Evolutionary conservation across 352 stramenopile species (phyloP).

Genomic region (Pythium myriotylum): DNA sequence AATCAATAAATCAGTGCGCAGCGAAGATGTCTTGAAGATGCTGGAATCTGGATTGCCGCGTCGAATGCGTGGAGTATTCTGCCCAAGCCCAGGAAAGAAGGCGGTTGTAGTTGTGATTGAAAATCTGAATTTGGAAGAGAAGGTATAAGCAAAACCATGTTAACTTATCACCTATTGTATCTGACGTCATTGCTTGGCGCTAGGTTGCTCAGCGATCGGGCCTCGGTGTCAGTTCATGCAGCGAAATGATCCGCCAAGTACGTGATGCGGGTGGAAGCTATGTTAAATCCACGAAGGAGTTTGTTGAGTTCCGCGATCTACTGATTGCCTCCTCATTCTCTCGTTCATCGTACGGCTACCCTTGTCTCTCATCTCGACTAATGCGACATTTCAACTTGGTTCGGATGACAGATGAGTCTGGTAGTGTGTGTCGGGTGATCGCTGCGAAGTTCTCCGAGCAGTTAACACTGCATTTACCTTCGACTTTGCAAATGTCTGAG

Average conservation of each 20-base stretch:
- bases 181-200: too few relatives aligned
- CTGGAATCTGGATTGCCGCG: conserved; percentile 47
- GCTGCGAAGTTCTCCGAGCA: conserved; percentile 43
- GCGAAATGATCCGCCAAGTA: conserved; percentile 66
- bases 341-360: conserved; percentile 44
- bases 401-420: conserved; percentile 44
- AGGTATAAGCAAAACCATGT: conserved; percentile 30
- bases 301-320: conserved; percentile 58
- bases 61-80: conserved; percentile 63
- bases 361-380: conserved; percentile 40
- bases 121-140: conserved; percentile 59
- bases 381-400: conserved; percentile 72
- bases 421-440: conserved; percentile 41
- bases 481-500: conserved; percentile 14
- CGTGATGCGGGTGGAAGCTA: conserved; percentile 60
- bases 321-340: conserved; percentile 53
- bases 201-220: background rate
- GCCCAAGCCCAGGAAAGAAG: conserved; percentile 48
- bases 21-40: conserved; percentile 37
- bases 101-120: conserved; percentile 51
- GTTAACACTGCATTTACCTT: conserved; percentile 35
- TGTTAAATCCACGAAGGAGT: conserved; percentile 52
- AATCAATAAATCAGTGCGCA: conserved; percentile 29
- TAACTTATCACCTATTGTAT: too few relatives aligned
- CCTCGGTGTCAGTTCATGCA: conserved; percentile 27